Evolutionary conservation across 768 basidiomycete species (phyloP).

Genomic region (Pulveroboletus ravenelii): DNA sequence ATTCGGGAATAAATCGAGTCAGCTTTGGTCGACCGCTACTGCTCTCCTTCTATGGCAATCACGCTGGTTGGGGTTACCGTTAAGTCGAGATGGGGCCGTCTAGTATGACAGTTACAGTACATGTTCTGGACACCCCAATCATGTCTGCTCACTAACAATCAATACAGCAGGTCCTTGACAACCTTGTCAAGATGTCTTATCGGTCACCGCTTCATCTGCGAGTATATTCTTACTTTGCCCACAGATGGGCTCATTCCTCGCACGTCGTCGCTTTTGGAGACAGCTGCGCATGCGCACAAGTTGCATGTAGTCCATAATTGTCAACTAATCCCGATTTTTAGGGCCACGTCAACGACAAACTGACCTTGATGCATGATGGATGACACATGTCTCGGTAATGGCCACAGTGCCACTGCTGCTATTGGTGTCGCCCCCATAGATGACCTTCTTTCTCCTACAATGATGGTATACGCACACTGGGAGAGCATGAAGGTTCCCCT

Average conservation of each 20-base stretch:
- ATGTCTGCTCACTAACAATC: not conserved
- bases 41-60: conserved; percentile 15
- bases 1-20: conserved; percentile 20
- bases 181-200: not conserved
- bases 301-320: not conserved
- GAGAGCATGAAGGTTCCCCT: too few relatives aligned
- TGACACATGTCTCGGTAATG: not conserved
- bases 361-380: not conserved
- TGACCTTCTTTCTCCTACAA: not conserved
- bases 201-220: not conserved
- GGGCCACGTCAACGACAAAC: conserved; percentile 15
- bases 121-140: not conserved
- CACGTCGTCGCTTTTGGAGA: not conserved
- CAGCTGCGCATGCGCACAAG: not conserved
- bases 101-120: too few relatives aligned
- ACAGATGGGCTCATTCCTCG: not conserved
- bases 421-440: conserved; percentile 25
- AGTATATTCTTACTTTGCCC: not conserved
- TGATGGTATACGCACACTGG: too few relatives aligned
- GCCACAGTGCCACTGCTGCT: conserved; percentile 13
- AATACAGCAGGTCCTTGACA: not conserved
- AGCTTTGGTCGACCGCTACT: conserved; percentile 2
- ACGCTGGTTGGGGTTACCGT: not conserved
- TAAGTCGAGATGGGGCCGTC: not conserved
- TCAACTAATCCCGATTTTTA: not conserved